Evolutionary conservation across 352 stramenopile species (phyloP).

Genomic region (Phytophthora cryptogea): DNA sequence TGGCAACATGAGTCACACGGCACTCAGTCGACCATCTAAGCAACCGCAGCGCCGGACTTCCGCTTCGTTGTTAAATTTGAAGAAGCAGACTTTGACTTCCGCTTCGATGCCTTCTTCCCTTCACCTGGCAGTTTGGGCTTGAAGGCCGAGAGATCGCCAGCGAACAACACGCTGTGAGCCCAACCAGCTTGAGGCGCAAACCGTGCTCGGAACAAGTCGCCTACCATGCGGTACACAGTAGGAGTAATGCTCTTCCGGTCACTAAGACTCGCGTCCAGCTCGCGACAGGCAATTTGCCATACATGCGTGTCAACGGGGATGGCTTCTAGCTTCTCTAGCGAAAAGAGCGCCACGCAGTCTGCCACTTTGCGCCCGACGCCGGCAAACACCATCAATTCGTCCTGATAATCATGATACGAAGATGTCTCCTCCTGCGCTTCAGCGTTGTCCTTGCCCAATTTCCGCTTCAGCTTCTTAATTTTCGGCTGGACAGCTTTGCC

Average conservation of each 20-base stretch:
- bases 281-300: conserved; percentile 93
- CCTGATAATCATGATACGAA: conserved; percentile 47
- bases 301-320: conserved; percentile 98
- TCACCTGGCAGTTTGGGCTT: conserved; percentile 27
- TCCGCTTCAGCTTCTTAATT: conserved; percentile 12
- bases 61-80: conserved; percentile 12
- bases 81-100: conserved; percentile 7
- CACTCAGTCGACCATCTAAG: neutral
- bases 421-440: neutral
- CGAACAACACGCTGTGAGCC: conserved; percentile 83
- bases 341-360: conserved; percentile 98
- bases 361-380: conserved; percentile 96
- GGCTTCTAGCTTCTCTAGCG: conserved; percentile 88
- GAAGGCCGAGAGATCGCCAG: conserved; percentile 51
- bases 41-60: conserved; percentile 3
- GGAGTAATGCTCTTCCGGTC: conserved; percentile 85
- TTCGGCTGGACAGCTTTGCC: conserved; percentile 11
- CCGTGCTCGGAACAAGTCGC: conserved; percentile 91
- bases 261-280: conserved; percentile 59
- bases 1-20: conserved; percentile 18
- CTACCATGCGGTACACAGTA: conserved; percentile 85
- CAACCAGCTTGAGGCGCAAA: conserved; percentile 93
- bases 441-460: conserved; percentile 1
- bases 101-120: conserved; percentile 34
- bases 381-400: conserved; percentile 63